A percentile compares a stretch with the other conserved stretches of the same genome.
These are phyloP conservation scores for Tricholoma hemisulphureum DNA, from an alignment of 768 basidiomycete genomes.

Conservation along the genomic window DNA sequence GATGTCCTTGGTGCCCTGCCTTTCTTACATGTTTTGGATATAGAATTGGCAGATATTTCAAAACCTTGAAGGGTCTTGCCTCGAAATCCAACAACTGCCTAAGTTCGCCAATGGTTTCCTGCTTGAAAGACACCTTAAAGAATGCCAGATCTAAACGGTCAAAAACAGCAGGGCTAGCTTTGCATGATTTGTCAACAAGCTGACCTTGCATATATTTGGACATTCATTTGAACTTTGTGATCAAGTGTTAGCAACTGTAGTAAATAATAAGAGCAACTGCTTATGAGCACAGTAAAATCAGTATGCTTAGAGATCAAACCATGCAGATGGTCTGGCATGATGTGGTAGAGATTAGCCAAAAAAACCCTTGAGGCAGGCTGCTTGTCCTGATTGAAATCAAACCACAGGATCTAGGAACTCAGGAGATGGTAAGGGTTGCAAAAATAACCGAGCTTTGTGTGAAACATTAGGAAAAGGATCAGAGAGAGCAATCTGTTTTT, in stretches of 20 bases:
- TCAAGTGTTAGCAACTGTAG: background rate
- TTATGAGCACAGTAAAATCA: background rate
- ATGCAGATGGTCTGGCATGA: background rate
- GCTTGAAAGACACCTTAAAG: background rate
- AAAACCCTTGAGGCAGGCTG: background rate
- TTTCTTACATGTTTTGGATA: background rate
- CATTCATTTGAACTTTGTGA: background rate
- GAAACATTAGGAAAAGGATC: background rate
- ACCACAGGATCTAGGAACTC: background rate
- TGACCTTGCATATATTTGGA: background rate
- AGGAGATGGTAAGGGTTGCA: background rate
- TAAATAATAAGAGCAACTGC: background rate
- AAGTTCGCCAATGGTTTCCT: background rate
- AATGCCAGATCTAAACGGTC: background rate
- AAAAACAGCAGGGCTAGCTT: background rate
- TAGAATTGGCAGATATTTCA: background rate
- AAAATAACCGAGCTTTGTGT: background rate
- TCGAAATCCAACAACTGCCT: background rate
- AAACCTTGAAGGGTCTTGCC: background rate
- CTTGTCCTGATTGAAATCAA: background rate
- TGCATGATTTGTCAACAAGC: background rate
- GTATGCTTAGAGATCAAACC: background rate
- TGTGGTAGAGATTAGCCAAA: background rate
- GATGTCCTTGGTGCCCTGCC: background rate
- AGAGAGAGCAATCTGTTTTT: background rate